Evolutionary conservation across 2,329 filamentous ascomycete species (phyloP), one percentile per base, ranked within the genome.

Genomic region (Graphilbum fragrans): DNA sequence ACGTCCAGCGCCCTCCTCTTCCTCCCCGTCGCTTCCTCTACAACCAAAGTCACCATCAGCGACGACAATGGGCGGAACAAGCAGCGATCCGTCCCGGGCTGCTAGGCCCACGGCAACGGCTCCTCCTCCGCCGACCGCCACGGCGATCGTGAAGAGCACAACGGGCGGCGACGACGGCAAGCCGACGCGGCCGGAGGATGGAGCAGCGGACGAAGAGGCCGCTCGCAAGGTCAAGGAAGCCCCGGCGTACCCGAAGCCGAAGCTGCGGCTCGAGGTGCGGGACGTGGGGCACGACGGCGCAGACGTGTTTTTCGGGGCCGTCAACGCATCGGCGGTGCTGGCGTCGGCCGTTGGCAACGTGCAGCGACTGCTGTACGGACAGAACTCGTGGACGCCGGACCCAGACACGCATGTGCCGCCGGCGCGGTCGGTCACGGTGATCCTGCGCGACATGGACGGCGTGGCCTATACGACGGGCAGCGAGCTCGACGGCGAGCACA

Each of bases 381-480:
- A 62, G n/a, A 63, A 66, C 37, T 49, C 53, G 5, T 60, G 62
- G 18, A 62, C 66, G 35, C 50, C 55, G 4, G 58, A 61, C 45
- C 53, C 57, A 21, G 56, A 58, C 36, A 67, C 66, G 29, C 62
- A 61, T 40, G 54, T 59, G 11, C 74, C 75, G 33, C 67, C 74
- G n/a, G 92, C 86, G 10, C 82, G 86, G 45, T 93, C 86, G 39
- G 77, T 96, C 17, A 95, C 88, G 0, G 63, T 96, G 29, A 70
- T 94, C 45, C 67, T 96, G 5, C 77, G 84, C 23, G 68, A 77
- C 49, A 87, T 94, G 74, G 67, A 65, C 37, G 90, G 90, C 38
- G 85, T 96, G 5, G 90, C 90, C 18, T 94, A 95, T 64, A 95
- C 90, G 2, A 86, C 76, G 18, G 84, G 86, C 47, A 74, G 67